These are phyloP conservation scores for Aphanomyces invadans DNA, from an alignment of 352 stramenopile genomes.

Conservation along the genomic window DNA sequence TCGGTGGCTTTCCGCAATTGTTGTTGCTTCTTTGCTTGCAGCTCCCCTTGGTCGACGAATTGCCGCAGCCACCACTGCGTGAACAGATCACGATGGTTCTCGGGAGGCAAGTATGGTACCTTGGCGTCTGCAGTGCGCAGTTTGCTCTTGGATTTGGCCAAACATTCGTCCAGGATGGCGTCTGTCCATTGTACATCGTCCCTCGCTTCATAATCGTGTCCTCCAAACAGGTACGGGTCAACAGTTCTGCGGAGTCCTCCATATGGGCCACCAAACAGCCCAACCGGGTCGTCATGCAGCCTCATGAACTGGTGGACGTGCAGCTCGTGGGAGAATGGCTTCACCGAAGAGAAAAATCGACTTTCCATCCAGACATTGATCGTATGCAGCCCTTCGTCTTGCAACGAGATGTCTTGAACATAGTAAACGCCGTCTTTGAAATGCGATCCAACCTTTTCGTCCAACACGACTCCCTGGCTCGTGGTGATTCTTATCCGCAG, in stretches of 20 bases:
- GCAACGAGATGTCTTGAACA: constrained; percentile 19
- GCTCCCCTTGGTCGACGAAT: constrained; percentile 11
- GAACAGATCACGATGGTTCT: not conserved
- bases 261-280: constrained; percentile 13
- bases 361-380: constrained; percentile 10
- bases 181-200: not conserved
- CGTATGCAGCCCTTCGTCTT: constrained; percentile 22
- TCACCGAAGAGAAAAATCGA: not conserved
- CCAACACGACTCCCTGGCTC: constrained; percentile 12
- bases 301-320: constrained; percentile 22
- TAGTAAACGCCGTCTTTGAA: constrained; percentile 23
- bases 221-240: not conserved
- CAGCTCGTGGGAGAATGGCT: constrained; percentile 4
- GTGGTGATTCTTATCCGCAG: constrained; percentile 6
- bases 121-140: constrained; percentile 9
- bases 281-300: not conserved
- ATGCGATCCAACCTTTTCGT: not conserved
- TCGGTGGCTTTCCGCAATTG: constrained; percentile 5
- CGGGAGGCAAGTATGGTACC: not conserved
- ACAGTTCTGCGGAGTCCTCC: constrained; percentile 1
- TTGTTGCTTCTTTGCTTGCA: constrained; percentile 21
- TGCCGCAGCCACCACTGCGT: constrained; percentile 19
- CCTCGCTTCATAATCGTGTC: not conserved
- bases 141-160: not conserved
- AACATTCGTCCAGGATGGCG: not conserved